Conservation (phyloP, 2,329 filamentous ascomycete genomes). For the Tolypocladium inflatum region DNA sequence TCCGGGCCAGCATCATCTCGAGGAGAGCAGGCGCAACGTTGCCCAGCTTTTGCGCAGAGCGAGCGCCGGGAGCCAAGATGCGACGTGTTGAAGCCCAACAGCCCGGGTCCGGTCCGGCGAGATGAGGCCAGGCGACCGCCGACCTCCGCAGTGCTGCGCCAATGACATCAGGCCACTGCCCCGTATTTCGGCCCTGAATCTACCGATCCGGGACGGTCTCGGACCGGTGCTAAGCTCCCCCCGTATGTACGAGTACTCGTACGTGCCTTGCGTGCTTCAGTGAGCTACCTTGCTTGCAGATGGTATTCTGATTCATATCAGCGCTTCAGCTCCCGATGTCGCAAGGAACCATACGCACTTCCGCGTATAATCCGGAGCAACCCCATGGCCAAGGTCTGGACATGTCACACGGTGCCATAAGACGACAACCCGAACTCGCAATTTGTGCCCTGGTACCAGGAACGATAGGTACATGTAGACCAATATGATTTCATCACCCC, state of each 20-base stretch:
- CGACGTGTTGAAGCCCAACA: not conserved
- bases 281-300: not conserved
- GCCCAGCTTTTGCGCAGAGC: not conserved
- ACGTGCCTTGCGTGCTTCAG: not conserved
- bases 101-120: not conserved
- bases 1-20: constrained; percentile 4
- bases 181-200: not conserved
- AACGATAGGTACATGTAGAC: not conserved
- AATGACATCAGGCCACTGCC: not conserved
- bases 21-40: not conserved
- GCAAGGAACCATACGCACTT: not conserved
- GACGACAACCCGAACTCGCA: not conserved
- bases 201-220: not conserved
- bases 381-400: not conserved
- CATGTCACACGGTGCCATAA: not conserved
- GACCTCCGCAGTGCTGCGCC: not conserved
- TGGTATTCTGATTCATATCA: not conserved
- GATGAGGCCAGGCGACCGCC: not conserved
- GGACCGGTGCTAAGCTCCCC: not conserved
- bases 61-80: not conserved
- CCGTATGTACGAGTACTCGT: not conserved
- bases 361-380: not conserved
- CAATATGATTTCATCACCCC: not conserved
- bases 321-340: not conserved
- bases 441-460: not conserved